Evolutionary conservation across 176 grass and related monocot species (phyloP), one percentile per base, ranked within the genome.

Genomic region (Carex myosuroides): DNA sequence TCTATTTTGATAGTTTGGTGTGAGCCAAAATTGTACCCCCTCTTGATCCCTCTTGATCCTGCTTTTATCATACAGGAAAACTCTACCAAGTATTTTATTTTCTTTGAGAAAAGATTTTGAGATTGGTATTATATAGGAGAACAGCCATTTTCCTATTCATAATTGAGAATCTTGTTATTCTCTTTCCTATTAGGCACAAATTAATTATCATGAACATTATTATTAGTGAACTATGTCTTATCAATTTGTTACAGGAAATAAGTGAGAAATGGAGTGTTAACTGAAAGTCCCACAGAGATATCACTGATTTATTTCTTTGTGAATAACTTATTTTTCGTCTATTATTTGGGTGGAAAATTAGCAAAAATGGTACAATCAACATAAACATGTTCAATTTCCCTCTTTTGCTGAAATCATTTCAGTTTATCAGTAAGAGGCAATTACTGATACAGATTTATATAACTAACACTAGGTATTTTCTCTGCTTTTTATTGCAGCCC

Each of bases 401-500:
- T 0, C 33, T n/a, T 41, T 9, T 42, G n/a, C 42, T 74, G 41
- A 52, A 74, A 26, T 52, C 17, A 50, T 50, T 73, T 26, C 44
- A 74, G 41, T 24, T 74, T 50, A 72, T 1, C 42, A 74, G 70
- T 74, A 74, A 24, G 33, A 50, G 20, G 3, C 70, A 52, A 26
- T 26, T 13, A 48, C 42, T 26, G 8, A 14, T 74, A 52, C n/a
- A 24, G 42, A 48, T 22, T 21, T 46, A 74, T 24, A 20, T 18
- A 11, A 50, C 29, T 74, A 48, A 74, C 70, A 74, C n/a, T 21
- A 21, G 33, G 20, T 18, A 14, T 50, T 24, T 74, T 33, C 29
- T 67, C 64, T 66, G 64, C n/a, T 73, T 21, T 42, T 24, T 24
- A 52, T 74, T 74, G 70, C 70, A 74, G 70, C 18, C 70, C 70